Evolutionary conservation across 2,329 filamentous ascomycete species (phyloP).

Genomic region (Penicillium sp.): DNA sequence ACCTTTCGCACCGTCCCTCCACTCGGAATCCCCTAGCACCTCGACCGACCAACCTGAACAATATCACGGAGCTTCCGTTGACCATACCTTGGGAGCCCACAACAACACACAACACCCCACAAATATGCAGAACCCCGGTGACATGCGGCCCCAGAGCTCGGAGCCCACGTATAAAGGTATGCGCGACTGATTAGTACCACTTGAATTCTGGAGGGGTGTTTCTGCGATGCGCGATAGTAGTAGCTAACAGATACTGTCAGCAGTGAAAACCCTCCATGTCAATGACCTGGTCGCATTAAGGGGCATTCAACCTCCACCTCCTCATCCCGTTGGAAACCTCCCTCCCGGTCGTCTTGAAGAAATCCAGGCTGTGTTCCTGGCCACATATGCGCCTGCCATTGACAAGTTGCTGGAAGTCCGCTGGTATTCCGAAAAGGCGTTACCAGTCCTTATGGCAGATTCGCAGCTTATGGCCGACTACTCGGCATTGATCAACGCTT

Average conservation of each 20-base stretch:
- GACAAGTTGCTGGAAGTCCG: constrained; percentile 76
- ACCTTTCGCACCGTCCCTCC: constrained; percentile 39
- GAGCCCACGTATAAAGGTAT: constrained; percentile 25
- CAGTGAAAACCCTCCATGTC: constrained; percentile 67
- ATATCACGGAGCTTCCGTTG: constrained; percentile 56
- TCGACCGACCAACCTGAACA: constrained; percentile 54
- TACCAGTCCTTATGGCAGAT: constrained; percentile 55
- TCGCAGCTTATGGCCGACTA: constrained; percentile 64
- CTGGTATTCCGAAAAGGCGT: constrained; percentile 68
- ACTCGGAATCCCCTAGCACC: constrained; percentile 38
- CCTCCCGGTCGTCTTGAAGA: constrained; percentile 57
- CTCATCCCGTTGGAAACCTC: constrained; percentile 50
- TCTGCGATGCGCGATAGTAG: not conserved
- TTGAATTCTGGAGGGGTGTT: not conserved
- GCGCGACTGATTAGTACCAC: not conserved
- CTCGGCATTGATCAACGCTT: constrained; percentile 59
- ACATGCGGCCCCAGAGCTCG: constrained; percentile 22
- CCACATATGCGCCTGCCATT: constrained; percentile 72
- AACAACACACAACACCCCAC: constrained; percentile 32
- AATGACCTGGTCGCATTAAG: constrained; percentile 69
- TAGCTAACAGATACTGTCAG: constrained; percentile 42
- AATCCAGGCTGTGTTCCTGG: constrained; percentile 69
- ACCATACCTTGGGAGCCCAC: constrained; percentile 61
- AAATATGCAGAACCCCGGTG: constrained; percentile 34
- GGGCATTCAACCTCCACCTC: constrained; percentile 57